These are phyloP conservation scores for Eutrema salsugineum DNA, from an alignment of 441 rosid genomes.

Conservation along the genomic window DNA sequence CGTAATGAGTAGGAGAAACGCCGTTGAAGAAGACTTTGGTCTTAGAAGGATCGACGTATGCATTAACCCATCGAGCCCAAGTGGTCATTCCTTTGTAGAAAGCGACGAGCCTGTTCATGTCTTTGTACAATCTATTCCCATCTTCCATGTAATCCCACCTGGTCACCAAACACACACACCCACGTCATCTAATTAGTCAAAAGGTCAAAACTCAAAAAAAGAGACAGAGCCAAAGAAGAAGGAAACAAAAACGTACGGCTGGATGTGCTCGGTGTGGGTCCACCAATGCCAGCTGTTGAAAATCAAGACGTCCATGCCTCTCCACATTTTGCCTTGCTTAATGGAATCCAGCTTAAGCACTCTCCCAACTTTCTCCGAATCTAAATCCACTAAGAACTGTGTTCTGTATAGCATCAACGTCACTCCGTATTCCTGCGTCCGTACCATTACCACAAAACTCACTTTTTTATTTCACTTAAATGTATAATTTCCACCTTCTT, in stretches of 20 bases:
- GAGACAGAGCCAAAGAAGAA: background rate
- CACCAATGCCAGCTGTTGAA: conserved; percentile 84
- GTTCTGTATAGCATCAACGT: conserved; percentile 50
- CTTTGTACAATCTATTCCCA: conserved; percentile 44
- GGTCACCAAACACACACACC: background rate
- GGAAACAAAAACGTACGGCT: conserved; percentile 40
- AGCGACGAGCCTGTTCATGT: conserved; percentile 60
- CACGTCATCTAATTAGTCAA: background rate
- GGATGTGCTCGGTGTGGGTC: conserved; percentile 54
- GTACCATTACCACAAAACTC: background rate
- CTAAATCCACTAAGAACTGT: conserved; percentile 57
- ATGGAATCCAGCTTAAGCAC: conserved; percentile 63
- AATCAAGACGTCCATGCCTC: conserved; percentile 65
- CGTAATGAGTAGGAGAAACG: conserved; percentile 62
- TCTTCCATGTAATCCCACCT: conserved; percentile 64
- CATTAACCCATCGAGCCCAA: conserved; percentile 71
- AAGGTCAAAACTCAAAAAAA: background rate
- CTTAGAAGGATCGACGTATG: conserved; percentile 43
- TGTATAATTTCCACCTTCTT: background rate
- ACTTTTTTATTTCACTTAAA: background rate
- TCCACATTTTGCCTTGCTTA: conserved; percentile 52
- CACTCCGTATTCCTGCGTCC: conserved; percentile 48
- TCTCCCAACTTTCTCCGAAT: conserved; percentile 34
- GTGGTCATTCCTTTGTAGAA: conserved; percentile 64
- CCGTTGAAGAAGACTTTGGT: conserved; percentile 69